These are phyloP conservation scores for Eimeria sp. DNA, from an alignment of 169 alveolate species.

Conservation along the genomic window DNA sequence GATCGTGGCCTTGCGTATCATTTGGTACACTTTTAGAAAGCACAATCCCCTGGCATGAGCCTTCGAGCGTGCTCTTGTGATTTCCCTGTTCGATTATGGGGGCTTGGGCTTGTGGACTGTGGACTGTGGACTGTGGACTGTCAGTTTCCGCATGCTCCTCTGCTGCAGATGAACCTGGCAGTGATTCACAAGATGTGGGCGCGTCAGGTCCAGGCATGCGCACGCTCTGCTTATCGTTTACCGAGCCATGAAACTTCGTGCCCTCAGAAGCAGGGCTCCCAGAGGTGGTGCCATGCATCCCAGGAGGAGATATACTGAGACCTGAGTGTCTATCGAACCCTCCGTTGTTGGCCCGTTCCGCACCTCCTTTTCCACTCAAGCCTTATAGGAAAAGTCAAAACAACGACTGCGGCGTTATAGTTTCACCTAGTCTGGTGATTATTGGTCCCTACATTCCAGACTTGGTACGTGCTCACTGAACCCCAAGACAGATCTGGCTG, in stretches of 20 bases:
- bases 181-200: background rate
- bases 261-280: conserved; percentile 6
- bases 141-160: background rate
- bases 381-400: background rate
- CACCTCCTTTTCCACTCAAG: background rate
- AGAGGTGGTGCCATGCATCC: background rate
- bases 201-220: background rate
- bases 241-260: background rate
- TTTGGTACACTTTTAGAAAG: background rate
- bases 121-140: no score
- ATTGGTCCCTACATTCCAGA: background rate
- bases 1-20: background rate
- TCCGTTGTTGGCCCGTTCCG: background rate
- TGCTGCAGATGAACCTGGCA: background rate
- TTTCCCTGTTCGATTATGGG: background rate
- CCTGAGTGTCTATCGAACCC: background rate
- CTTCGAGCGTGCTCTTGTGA: background rate
- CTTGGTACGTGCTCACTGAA: background rate
- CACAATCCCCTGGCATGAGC: background rate
- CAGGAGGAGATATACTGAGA: background rate
- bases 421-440: background rate
- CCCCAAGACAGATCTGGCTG: conserved; percentile 6
- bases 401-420: background rate
- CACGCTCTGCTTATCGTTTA: background rate
- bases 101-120: background rate